phyloP scores from a whole-genome alignment of 2,329 filamentous ascomycete genomes.

The Penicillium sp. region DNA sequence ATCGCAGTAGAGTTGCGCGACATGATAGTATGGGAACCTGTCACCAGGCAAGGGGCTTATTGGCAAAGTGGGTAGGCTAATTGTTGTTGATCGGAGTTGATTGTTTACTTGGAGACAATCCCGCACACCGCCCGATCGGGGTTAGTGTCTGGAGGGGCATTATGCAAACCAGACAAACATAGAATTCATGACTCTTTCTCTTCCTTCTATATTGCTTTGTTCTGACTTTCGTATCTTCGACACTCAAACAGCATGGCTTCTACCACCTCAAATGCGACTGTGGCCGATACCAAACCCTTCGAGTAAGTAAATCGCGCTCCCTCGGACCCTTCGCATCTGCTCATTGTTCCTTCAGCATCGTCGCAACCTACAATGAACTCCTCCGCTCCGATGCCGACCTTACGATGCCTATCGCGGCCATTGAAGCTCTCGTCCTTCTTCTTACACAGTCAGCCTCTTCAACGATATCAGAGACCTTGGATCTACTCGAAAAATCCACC shows the following conservation, averaged over 20 bases:
- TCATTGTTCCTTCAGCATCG: conserved; percentile 51
- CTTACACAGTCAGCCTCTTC: conserved; percentile 76
- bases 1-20: conserved; percentile 32
- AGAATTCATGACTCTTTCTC: conserved; percentile 27
- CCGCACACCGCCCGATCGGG: conserved; percentile 24
- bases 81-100: conserved; percentile 27
- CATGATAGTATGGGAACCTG: background rate
- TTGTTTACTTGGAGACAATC: conserved; percentile 38
- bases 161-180: conserved; percentile 42
- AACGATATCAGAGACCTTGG: conserved; percentile 92
- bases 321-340: conserved; percentile 3
- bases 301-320: conserved; percentile 34
- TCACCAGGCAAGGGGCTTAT: conserved; percentile 9
- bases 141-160: conserved; percentile 38
- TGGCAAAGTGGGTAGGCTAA: conserved; percentile 10
- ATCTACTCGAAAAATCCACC: conserved; percentile 76
- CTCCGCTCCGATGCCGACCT: conserved; percentile 73
- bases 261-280: conserved; percentile 20
- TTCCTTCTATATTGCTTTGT: conserved; percentile 5
- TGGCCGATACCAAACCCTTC: conserved; percentile 35
- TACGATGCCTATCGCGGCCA: conserved; percentile 93
- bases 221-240: conserved; percentile 9
- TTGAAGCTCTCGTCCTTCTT: conserved; percentile 84
- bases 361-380: conserved; percentile 64
- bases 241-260: conserved; percentile 31